Base-by-base conservation (phyloP, 164 flowering plant genomes). In the Tetrastigma voinierianum region DNA sequence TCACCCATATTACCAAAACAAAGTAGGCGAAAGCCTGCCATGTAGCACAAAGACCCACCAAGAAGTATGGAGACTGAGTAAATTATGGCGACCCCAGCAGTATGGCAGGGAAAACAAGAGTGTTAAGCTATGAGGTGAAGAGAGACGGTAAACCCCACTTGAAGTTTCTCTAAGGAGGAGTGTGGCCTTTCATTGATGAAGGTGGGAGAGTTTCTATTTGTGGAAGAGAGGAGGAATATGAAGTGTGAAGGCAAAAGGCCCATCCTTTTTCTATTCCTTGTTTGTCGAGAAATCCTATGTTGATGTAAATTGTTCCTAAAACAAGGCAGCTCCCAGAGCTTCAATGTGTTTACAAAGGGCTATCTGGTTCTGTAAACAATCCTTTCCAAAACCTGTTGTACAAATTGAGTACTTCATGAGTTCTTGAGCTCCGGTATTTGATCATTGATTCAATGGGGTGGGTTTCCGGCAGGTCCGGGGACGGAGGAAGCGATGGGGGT, bases 241-340 rank as follows among this genome's bases (percentile, higher is more conserved):
- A 7, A n/a, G n/a, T n/a, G 95, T 96, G 86, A 96, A 96, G 7
- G 99, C 99, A 61, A 96, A 96, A 75, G 40, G 98, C 99, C 15
- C 89, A 81, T 71, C 98, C 78, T 76, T 96, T 90, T 68, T 84
- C 88, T 1, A 93, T 87, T 6, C 99, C 91, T 56, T 84, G 61
- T 56, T 85, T 86, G 44, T 77, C 90, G 46, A 62, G n/a, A n/a
- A n/a, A 78, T 2, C 95, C 95, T 9, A 96, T 80, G 65, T 93
- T 83, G 55, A 90, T 86, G 76, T 89, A 96, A 13, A 96, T 87
- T 1, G 95, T 93, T 4, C n/a, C 99, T 97, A 62, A 57, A 90
- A 92, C 53, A 92, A 64, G 1, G 98, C 99, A 0, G 89, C 98
- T 7, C 74, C 68, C 9, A 95, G 78, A 12, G 97, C 98, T 68